Evolutionary conservation across 768 basidiomycete species (phyloP), one percentile per base, ranked within the genome.

Genomic region (Lactarius quietus): DNA sequence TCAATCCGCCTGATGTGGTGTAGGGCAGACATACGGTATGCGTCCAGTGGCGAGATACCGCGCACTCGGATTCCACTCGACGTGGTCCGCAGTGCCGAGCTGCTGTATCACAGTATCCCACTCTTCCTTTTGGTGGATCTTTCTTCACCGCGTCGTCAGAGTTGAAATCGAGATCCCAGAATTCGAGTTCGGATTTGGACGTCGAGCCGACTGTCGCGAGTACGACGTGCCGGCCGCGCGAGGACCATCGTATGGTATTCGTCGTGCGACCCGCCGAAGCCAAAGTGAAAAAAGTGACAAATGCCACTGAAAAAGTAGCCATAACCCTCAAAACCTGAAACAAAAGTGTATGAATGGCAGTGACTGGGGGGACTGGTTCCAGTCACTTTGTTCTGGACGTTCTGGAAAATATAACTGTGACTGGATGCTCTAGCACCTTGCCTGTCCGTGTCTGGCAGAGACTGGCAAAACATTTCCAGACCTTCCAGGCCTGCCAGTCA

Each of bases 41-140:
- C 71, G 90, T 88, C 96, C 97, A 12, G 95, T 95, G 38, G 91
- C 91, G 58, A 98, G 80, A 76, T 90, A 97, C 64, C 97, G 87
- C 58, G 97, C 97, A 73, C 87, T 90, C 29, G 97, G 96, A 75
- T 99, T 97, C 97, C 97, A 99, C 75, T 97, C 94, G 52, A 97
- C 89, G 70, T 98, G 96, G 76, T 98, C 97, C 3, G 89, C 88
- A 23, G 87, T 84, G 48, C 87, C 90, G 41, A 98, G 83, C 7
- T 90, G 82, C 73, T 95, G 91, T 69, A 98, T 93, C 48, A 89
- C 87, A 59, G 83, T 82, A 52, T 92, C 95, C 86, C 92, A 93
- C 56, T 96, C 95, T 59, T 84, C 84, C 69, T 84, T 83, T 3
- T n/a, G 80, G 72, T 69, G 10, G 76, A 72, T 70, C 83, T 78